phyloP scores from a whole-genome alignment of 2,329 filamentous ascomycete genomes.

The Raffaelea albimanens region DNA sequence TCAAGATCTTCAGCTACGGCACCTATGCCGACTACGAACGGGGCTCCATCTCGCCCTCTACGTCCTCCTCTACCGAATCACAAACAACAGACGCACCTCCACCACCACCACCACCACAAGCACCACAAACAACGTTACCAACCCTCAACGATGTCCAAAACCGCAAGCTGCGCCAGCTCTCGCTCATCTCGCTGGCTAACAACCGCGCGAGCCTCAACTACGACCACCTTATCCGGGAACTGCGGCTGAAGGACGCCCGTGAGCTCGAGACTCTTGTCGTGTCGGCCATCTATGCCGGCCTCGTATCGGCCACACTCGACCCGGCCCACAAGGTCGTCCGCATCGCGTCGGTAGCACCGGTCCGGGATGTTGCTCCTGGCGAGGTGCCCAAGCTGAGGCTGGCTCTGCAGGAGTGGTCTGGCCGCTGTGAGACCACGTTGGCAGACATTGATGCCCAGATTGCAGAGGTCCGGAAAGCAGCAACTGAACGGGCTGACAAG shows the following conservation, averaged over 20 bases:
- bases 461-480: conserved; percentile 49
- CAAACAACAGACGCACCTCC: background rate
- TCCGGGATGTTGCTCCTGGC: conserved; percentile 74
- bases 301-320: conserved; percentile 76
- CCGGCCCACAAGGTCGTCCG: conserved; percentile 64
- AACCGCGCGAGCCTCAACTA: conserved; percentile 65
- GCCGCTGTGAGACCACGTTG: conserved; percentile 67
- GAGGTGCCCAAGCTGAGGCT: conserved; percentile 59
- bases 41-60: background rate
- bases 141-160: conserved; percentile 61
- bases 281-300: conserved; percentile 74
- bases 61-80: background rate
- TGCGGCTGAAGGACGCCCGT: conserved; percentile 57
- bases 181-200: conserved; percentile 71
- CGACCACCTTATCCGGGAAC: conserved; percentile 50
- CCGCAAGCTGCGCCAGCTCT: conserved; percentile 83
- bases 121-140: conserved; percentile 45
- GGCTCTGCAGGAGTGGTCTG: conserved; percentile 65
- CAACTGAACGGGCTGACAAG: conserved; percentile 42
- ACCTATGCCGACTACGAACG: conserved; percentile 69
- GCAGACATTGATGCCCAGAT: conserved; percentile 69
- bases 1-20: conserved; percentile 87
- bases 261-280: conserved; percentile 83
- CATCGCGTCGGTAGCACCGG: conserved; percentile 70
- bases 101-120: background rate